Conservation (phyloP, 108 stramenopile species). For the Ochromonas danica region DNA sequence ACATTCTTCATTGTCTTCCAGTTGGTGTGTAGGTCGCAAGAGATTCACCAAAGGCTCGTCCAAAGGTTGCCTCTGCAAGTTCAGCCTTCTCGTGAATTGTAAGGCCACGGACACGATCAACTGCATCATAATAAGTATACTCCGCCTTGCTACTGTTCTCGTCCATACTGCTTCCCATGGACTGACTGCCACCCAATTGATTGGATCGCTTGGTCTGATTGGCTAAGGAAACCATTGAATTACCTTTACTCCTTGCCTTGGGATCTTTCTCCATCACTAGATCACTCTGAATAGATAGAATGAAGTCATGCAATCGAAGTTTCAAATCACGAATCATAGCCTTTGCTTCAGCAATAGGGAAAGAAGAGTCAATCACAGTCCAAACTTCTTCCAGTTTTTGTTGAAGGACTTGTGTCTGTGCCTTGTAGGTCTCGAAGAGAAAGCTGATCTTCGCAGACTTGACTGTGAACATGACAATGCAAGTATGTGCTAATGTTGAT, state of each 20-base stretch:
- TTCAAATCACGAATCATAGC: background rate
- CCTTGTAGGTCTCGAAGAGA: background rate
- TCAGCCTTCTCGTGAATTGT: background rate
- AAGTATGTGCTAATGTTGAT: conserved; percentile 13
- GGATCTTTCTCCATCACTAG: background rate
- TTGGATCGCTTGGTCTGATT: too few relatives aligned
- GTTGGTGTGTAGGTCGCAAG: background rate
- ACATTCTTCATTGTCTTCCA: too few relatives aligned
- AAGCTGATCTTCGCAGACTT: background rate
- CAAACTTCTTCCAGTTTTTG: conserved; percentile 20
- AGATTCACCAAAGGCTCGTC: background rate
- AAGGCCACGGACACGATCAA: background rate
- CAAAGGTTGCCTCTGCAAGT: background rate
- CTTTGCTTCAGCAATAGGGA: conserved; percentile 7
- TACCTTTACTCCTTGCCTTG: background rate
- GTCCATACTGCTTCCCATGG: too few relatives aligned
- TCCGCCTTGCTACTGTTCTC: background rate
- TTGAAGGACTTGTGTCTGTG: background rate
- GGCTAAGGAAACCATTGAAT: too few relatives aligned
- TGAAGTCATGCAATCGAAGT: background rate
- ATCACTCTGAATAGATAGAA: background rate
- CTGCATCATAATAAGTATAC: background rate
- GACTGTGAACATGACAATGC: background rate
- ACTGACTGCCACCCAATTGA: too few relatives aligned
- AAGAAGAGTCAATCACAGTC: background rate